A percentile compares a stretch with the other conserved stretches of the same genome.
These are phyloP conservation scores for Brassica hybrid DNA, from an alignment of 441 rosid genomes.

Conservation along the genomic window DNA sequence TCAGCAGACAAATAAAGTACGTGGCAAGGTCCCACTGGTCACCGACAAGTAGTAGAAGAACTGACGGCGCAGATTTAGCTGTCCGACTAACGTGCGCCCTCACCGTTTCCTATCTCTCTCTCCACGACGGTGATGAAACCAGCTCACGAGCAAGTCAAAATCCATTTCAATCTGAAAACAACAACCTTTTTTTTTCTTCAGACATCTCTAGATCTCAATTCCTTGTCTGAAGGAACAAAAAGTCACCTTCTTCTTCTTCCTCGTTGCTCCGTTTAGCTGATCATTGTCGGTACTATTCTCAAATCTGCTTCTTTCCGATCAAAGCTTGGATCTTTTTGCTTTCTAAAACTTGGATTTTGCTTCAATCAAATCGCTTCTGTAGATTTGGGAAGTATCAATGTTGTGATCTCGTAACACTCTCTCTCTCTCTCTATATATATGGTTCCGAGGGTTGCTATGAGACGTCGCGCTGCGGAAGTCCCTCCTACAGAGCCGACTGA, in stretches of 20 bases:
- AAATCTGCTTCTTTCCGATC: constrained; percentile 14
- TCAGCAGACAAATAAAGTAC: too few relatives aligned
- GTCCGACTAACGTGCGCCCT: constrained; percentile 43
- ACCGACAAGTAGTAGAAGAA: too few relatives aligned
- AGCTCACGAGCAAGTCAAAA: constrained; percentile 32
- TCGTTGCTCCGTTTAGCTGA: constrained; percentile 33
- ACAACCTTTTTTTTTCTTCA: too few relatives aligned
- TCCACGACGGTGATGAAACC: constrained; percentile 39
- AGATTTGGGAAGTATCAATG: background rate
- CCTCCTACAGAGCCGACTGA: constrained; percentile 64
- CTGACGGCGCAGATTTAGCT: constrained; percentile 43
- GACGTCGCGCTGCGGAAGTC: constrained; percentile 72
- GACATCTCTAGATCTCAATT: constrained; percentile 18
- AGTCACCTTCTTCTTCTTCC: constrained; percentile 6
- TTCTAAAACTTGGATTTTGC: constrained; percentile 15
- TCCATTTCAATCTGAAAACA: constrained; percentile 1
- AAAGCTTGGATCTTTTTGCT: background rate
- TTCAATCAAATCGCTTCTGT: background rate
- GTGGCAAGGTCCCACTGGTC: too few relatives aligned
- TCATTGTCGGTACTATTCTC: constrained; percentile 37
- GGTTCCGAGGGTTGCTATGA: constrained; percentile 55
- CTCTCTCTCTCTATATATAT: background rate
- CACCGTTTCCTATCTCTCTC: background rate
- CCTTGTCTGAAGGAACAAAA: background rate
- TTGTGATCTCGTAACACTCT: background rate